Conservation (phyloP, 257 asterid genomes). For the Plectranthus barbatus region DNA sequence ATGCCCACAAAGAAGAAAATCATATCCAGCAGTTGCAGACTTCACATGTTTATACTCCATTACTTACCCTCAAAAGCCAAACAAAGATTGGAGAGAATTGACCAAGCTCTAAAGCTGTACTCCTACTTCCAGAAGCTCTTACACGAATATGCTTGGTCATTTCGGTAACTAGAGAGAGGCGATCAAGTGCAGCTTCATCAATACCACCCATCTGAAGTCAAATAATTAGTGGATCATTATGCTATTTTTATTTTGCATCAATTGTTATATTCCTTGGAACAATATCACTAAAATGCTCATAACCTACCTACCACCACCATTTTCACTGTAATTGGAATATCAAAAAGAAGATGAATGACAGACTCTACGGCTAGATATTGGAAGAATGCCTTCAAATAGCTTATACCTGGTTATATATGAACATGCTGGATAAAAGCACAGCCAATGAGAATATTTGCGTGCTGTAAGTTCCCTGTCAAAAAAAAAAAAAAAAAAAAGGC, state of each 20-base stretch:
- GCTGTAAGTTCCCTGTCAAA: conserved; percentile 92
- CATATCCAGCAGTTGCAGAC: neutral
- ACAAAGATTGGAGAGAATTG: conserved; percentile 95
- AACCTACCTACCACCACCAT: neutral
- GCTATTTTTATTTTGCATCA: neutral
- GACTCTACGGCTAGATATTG: neutral
- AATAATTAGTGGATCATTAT: conserved; percentile 10
- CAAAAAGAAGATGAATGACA: neutral
- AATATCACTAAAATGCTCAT: neutral
- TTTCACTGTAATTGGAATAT: neutral
- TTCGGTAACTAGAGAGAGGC: conserved; percentile 97
- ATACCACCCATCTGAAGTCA: conserved; percentile 92
- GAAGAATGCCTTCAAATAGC: neutral
- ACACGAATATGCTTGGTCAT: conserved; percentile 99
- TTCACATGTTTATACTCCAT: neutral
- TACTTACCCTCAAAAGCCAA: conserved; percentile 93
- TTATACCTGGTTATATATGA: conserved; percentile 87
- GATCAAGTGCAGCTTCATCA: conserved; percentile 98
- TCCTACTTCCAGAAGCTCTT: conserved; percentile 82
- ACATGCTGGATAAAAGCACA: conserved; percentile 94
- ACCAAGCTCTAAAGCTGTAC: conserved; percentile 83
- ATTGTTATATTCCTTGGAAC: neutral
- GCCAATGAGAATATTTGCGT: conserved; percentile 96
- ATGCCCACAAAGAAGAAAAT: neutral
- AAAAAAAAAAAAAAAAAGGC: neutral